A percentile compares a stretch with the other conserved stretches of the same genome.
Conservation (phyloP, 164 flowering plant species). For the Nelumbo lutea region DNA sequence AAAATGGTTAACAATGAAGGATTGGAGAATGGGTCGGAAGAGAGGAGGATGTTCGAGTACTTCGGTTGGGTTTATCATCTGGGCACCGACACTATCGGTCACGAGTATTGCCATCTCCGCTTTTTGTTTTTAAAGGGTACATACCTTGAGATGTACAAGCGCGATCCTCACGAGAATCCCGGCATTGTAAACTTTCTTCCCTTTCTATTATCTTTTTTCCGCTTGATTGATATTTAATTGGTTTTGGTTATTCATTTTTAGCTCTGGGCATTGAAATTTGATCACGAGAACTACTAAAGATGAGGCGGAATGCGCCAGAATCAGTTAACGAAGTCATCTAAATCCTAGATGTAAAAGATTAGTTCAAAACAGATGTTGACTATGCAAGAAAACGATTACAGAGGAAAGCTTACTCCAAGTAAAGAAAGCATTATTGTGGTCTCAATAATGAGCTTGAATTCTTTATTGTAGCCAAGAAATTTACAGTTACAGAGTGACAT, state of each 20-base stretch:
- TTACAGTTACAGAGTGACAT: no score
- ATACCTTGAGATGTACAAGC: conserved; percentile 73
- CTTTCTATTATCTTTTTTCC: neutral
- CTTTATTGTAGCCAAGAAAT: no score
- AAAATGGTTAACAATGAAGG: conserved; percentile 4
- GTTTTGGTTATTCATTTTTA: neutral
- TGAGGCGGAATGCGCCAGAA: no score
- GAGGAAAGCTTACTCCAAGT: no score
- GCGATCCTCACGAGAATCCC: conserved; percentile 75
- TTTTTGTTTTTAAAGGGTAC: conserved; percentile 64
- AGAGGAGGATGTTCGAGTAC: conserved; percentile 37
- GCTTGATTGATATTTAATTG: neutral
- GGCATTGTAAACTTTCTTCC: conserved; percentile 45
- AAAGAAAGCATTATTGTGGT: no score
- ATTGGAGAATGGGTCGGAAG: conserved; percentile 7
- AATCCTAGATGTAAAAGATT: no score
- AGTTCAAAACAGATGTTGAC: no score
- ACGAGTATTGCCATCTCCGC: conserved; percentile 74
- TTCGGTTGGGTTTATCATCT: conserved; percentile 87
- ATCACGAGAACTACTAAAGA: neutral
- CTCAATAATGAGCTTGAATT: no score
- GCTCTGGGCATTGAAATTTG: neutral
- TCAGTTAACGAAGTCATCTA: no score
- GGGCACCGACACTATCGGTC: conserved; percentile 76
- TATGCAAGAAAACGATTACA: no score